Percentiles rank a stretch among this genome's conserved stretches.
Conservation (phyloP, 2,329 filamentous ascomycete genomes). For the Cladosporium sp. region DNA sequence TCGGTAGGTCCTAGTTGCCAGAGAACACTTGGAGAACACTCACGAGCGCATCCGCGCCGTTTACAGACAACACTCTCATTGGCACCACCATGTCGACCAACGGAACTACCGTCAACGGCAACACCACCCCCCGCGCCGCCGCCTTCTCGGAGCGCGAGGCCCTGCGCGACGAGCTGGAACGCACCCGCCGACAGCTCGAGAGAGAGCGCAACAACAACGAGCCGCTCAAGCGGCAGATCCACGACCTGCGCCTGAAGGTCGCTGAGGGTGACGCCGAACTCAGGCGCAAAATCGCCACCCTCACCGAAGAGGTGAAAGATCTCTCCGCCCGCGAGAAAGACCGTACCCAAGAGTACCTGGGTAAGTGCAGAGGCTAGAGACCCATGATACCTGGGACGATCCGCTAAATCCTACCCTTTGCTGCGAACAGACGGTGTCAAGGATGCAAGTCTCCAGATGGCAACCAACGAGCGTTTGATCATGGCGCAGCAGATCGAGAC, state of each 20-base stretch:
- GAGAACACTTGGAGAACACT: too few relatives aligned
- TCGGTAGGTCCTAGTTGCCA: too few relatives aligned
- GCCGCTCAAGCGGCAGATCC: not conserved
- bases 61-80: too few relatives aligned
- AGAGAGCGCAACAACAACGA: not conserved
- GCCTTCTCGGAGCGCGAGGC: not conserved
- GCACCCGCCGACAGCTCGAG: not conserved
- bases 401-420: too few relatives aligned
- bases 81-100: too few relatives aligned
- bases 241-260: not conserved
- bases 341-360: not conserved
- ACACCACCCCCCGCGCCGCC: too few relatives aligned
- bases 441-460: not conserved
- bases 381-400: too few relatives aligned
- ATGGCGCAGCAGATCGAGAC: constrained; percentile 18
- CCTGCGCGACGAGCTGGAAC: not conserved
- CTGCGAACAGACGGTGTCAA: not conserved
- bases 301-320: not conserved
- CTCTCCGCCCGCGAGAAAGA: not conserved
- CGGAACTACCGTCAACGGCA: too few relatives aligned
- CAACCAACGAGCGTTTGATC: constrained; percentile 14
- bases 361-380: too few relatives aligned
- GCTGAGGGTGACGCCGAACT: not conserved
- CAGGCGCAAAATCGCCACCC: not conserved
- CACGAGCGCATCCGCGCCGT: too few relatives aligned